These are phyloP conservation scores for Arabidopsis suecica DNA, from an alignment of 345 rosid genomes.

Conservation along the genomic window DNA sequence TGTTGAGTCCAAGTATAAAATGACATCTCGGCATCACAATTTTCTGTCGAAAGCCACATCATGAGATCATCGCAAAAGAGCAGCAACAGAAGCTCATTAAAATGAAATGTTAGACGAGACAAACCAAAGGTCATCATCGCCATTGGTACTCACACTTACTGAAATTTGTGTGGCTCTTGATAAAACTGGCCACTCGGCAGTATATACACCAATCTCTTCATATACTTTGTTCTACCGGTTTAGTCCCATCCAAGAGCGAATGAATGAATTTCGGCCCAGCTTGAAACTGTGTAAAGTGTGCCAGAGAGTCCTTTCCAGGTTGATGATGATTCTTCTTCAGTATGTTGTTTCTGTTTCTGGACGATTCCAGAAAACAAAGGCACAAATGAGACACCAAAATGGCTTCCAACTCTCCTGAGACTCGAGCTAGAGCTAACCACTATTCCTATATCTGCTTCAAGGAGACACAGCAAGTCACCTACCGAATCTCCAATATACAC, in stretches of 20 bases:
- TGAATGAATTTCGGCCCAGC: conserved; percentile 96
- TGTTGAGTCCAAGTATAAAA: conserved; percentile 7
- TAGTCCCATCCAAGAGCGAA: conserved; percentile 86
- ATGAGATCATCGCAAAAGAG: conserved; percentile 13
- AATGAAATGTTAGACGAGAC: conserved; percentile 15
- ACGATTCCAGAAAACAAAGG: conserved; percentile 75
- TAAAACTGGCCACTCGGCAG: conserved; percentile 44
- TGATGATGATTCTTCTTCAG: conserved; percentile 50
- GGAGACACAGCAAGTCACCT: conserved; percentile 92
- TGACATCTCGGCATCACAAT: conserved; percentile 25
- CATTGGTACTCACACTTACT: conserved; percentile 6
- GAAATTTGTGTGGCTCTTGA: conserved; percentile 42
- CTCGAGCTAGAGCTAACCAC: conserved; percentile 84
- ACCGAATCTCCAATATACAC: conserved; percentile 90
- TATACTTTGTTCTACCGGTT: conserved; percentile 10
- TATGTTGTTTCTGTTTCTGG: conserved; percentile 67
- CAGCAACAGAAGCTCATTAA: conserved; percentile 9
- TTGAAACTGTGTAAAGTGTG: conserved; percentile 76
- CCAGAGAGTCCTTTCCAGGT: conserved; percentile 80
- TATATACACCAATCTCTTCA: conserved; percentile 29
- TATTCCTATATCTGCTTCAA: conserved; percentile 91
- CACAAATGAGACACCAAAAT: conserved; percentile 85
- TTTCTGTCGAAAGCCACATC: conserved; percentile 18
- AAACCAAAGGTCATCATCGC: background rate
- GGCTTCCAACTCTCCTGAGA: conserved; percentile 79